Percentiles rank a stretch among this genome's conserved stretches.
phyloP scores from a whole-genome alignment of 2,329 filamentous ascomycete species.

The Neophaeococcomyces mojaviensis region DNA sequence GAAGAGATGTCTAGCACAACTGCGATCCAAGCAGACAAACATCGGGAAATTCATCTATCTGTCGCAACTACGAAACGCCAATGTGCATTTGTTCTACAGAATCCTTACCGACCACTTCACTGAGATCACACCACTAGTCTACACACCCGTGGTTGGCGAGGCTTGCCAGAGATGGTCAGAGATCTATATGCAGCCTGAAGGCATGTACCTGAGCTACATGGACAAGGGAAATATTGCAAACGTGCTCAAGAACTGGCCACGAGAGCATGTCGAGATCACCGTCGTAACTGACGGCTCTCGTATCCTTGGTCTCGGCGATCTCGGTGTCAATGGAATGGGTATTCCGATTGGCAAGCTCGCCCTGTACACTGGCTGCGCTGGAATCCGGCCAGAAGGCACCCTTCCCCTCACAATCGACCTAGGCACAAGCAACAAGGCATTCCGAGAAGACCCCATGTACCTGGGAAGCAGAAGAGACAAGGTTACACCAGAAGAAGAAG shows the following conservation, averaged over 20 bases:
- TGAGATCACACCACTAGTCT: constrained; percentile 44
- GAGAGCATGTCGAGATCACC: constrained; percentile 83
- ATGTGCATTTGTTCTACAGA: constrained; percentile 47
- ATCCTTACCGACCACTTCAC: constrained; percentile 41
- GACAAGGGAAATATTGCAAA: constrained; percentile 84
- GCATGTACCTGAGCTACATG: constrained; percentile 89
- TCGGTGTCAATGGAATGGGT: constrained; percentile 94
- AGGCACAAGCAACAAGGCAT: constrained; percentile 55
- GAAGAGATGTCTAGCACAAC: constrained; percentile 42
- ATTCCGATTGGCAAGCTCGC: constrained; percentile 96
- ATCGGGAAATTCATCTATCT: constrained; percentile 46
- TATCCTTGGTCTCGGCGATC: constrained; percentile 82
- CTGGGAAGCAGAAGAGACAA: constrained; percentile 82
- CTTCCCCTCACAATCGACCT: constrained; percentile 57
- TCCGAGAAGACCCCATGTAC: constrained; percentile 77
- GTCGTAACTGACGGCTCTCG: constrained; percentile 94
- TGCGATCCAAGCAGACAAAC: constrained; percentile 38
- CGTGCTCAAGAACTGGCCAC: constrained; percentile 89
- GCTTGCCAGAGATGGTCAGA: constrained; percentile 95
- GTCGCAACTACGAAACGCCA: constrained; percentile 43
- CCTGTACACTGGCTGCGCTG: constrained; percentile 90
- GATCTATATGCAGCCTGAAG: constrained; percentile 87
- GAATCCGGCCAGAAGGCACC: constrained; percentile 71
- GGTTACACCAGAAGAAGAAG: constrained; percentile 67
- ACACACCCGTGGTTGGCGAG: constrained; percentile 63